Percentiles rank a stretch among this genome's conserved stretches.
These are phyloP conservation scores for Paecilomyces sp. DNA, from an alignment of 2,329 filamentous ascomycete genomes.

Conservation along the genomic window DNA sequence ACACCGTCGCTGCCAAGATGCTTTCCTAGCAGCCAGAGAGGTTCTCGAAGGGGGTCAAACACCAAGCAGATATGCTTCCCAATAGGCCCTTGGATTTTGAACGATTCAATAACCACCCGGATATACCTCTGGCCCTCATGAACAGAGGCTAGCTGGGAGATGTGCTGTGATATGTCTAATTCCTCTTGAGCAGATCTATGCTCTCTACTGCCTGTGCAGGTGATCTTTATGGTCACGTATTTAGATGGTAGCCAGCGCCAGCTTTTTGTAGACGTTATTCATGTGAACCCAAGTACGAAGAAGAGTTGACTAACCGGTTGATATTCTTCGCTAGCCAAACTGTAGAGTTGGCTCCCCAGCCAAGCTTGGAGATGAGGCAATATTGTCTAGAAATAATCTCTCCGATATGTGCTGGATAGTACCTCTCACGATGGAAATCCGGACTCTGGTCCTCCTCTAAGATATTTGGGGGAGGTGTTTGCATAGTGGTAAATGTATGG, in stretches of 20 bases:
- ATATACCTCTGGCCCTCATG: constrained; percentile 13
- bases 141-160: constrained; percentile 10
- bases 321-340: not conserved
- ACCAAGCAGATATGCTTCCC: constrained; percentile 29
- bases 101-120: constrained; percentile 20
- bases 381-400: not conserved
- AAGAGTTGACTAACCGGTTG: not conserved
- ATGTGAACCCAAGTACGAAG: not conserved
- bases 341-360: not conserved
- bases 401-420: not conserved
- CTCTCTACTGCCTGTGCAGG: not conserved
- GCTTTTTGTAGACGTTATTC: constrained; percentile 1
- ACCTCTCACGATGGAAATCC: not conserved
- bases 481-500: not conserved
- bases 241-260: constrained; percentile 8
- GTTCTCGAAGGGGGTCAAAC: constrained; percentile 29
- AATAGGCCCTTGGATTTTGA: constrained; percentile 14
- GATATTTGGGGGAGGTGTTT: not conserved
- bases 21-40: constrained; percentile 22
- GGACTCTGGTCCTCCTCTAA: not conserved
- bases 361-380: not conserved
- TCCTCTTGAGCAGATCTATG: constrained; percentile 11
- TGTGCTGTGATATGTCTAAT: constrained; percentile 12
- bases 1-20: constrained; percentile 11
- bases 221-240: constrained; percentile 4